Percentiles rank a stretch among this genome's conserved stretches.
These are phyloP conservation scores for Talaromyces atroroseus DNA, from an alignment of 2,329 filamentous ascomycete genomes.

Conservation along the genomic window DNA sequence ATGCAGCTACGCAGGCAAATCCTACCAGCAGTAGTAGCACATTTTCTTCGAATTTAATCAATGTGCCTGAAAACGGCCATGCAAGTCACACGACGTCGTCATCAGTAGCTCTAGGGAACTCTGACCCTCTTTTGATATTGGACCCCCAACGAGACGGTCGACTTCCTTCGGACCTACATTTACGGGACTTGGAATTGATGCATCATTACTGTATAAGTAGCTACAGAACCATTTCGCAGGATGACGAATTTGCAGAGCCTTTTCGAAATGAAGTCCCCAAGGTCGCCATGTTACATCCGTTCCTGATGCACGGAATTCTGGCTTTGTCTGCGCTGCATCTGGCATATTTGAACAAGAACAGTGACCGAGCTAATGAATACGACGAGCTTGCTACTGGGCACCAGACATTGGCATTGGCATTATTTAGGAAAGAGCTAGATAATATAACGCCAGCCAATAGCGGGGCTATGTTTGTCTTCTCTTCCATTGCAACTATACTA, in stretches of 20 bases:
- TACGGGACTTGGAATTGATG: conserved; percentile 42
- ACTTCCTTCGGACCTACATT: conserved; percentile 18
- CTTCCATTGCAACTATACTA: conserved; percentile 25
- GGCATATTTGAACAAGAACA: conserved; percentile 20
- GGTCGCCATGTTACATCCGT: conserved; percentile 21
- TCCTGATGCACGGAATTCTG: conserved; percentile 24
- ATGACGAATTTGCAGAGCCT: conserved; percentile 17
- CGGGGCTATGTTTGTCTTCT: conserved; percentile 28
- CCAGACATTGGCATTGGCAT: conserved; percentile 20
- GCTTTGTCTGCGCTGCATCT: conserved; percentile 23
- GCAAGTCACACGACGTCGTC: conserved; percentile 4
- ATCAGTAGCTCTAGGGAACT: conserved; percentile 1
- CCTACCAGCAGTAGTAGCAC: not conserved
- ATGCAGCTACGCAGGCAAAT: not conserved
- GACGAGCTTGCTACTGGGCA: conserved; percentile 24
- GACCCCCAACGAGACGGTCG: conserved; percentile 15
- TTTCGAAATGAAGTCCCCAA: conserved; percentile 21
- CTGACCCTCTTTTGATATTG: conserved; percentile 18
- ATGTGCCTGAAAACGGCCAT: not conserved
- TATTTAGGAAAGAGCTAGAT: conserved; percentile 23
- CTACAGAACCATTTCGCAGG: conserved; percentile 22
- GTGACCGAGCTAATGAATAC: conserved; percentile 20
- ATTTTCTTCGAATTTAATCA: not conserved
- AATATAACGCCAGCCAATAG: conserved; percentile 27
- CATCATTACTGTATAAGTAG: conserved; percentile 36